Evolutionary conservation across 805 yeast genomes (phyloP).

Genomic region (Maudiozyma turicensis): DNA sequence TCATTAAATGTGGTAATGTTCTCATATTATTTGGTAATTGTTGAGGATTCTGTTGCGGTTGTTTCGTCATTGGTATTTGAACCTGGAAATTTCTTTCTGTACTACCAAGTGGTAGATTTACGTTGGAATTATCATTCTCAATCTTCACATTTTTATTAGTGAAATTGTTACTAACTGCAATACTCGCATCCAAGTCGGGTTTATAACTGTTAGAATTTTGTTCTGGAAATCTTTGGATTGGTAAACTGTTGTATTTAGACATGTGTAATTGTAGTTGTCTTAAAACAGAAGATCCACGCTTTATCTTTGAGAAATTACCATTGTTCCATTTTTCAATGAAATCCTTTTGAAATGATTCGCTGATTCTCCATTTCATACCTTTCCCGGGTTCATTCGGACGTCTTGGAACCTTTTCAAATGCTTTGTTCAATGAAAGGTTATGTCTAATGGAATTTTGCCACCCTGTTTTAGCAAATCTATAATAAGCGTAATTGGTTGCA

Average conservation of each 20-base stretch:
- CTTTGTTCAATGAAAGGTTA: conserved; percentile 87
- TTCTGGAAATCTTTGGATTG: conserved; percentile 25
- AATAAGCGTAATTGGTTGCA: conserved; percentile 77
- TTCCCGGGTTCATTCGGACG: conserved; percentile 95
- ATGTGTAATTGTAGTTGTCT: conserved; percentile 71
- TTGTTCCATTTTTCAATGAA: conserved; percentile 69
- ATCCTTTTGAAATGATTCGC: conserved; percentile 74
- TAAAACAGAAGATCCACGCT: conserved; percentile 74
- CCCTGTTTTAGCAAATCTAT: conserved; percentile 85
- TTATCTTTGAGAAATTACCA: conserved; percentile 63
- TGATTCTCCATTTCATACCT: conserved; percentile 98
- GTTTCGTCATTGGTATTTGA: background rate
- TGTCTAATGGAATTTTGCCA: conserved; percentile 99
- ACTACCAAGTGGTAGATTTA: background rate
- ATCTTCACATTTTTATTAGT: background rate
- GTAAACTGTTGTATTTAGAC: conserved; percentile 36
- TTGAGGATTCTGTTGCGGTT: background rate
- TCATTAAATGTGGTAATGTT: background rate
- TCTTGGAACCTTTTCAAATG: conserved; percentile 95
- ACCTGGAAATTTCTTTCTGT: background rate
- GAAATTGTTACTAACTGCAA: background rate
- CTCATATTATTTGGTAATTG: background rate
- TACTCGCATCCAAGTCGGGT: background rate
- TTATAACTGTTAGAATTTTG: conserved; percentile 1
- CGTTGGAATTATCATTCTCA: background rate